phyloP scores from a whole-genome alignment of 768 basidiomycete species.

The Tylopilus intermedius region DNA sequence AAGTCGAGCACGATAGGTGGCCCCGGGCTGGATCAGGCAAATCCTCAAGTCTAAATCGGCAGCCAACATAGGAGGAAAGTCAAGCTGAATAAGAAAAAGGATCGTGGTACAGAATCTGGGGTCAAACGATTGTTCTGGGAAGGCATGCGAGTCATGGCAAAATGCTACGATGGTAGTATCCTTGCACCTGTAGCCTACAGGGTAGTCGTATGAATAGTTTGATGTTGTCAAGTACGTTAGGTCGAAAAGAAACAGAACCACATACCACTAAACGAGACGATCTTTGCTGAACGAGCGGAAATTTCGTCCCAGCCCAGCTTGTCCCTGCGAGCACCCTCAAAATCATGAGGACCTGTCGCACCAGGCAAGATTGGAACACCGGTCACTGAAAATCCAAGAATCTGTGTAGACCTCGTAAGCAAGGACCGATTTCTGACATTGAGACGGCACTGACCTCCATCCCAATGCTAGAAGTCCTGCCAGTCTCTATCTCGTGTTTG shows the following conservation, averaged over 20 bases:
- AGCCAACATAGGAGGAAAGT: background rate
- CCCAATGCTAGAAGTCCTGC: conserved; percentile 91
- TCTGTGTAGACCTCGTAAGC: conserved; percentile 40
- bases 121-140: background rate
- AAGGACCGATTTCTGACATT: background rate
- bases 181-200: conserved; percentile 8
- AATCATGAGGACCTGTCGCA: conserved; percentile 50
- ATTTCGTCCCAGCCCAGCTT: conserved; percentile 97
- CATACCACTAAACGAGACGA: conserved; percentile 86
- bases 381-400: conserved; percentile 77
- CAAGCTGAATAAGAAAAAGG: background rate
- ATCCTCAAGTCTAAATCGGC: too few relatives aligned
- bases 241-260: conserved; percentile 9
- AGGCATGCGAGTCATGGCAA: conserved; percentile 7
- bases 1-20: too few relatives aligned
- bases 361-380: conserved; percentile 78
- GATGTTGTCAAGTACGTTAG: conserved; percentile 24
- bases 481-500: conserved; percentile 99
- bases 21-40: too few relatives aligned
- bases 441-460: conserved; percentile 73
- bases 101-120: background rate
- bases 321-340: conserved; percentile 69
- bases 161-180: conserved; percentile 8
- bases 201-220: conserved; percentile 4
- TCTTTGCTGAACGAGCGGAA: conserved; percentile 80